These are phyloP conservation scores for Seminavis robusta DNA, from an alignment of 108 stramenopile species.

Conservation along the genomic window DNA sequence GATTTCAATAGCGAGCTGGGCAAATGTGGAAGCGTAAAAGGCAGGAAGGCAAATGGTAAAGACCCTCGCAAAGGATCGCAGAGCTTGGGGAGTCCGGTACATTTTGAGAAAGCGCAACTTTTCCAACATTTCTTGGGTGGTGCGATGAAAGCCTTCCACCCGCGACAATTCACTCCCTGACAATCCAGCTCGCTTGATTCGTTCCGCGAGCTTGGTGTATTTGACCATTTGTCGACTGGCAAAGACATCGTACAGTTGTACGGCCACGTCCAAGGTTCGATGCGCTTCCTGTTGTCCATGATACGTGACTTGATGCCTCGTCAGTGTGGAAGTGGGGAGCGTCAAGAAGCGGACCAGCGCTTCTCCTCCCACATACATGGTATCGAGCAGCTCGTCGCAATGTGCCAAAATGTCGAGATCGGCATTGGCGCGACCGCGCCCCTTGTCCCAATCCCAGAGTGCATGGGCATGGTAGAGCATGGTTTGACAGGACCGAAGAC, in stretches of 20 bases:
- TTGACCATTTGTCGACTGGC: slow-evolving; percentile 23
- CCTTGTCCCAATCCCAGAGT: slow-evolving; percentile 51
- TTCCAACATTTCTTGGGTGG: slow-evolving; percentile 14
- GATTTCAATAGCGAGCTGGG: slow-evolving; percentile 40
- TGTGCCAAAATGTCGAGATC: slow-evolving; percentile 46
- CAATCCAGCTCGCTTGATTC: slow-evolving; percentile 12
- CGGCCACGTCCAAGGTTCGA: slow-evolving; percentile 34
- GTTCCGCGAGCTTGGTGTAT: slow-evolving; percentile 15
- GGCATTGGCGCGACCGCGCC: slow-evolving; percentile 23
- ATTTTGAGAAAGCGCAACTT: slow-evolving; percentile 12
- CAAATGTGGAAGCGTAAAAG: slow-evolving; percentile 52
- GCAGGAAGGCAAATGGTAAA: slow-evolving; percentile 52
- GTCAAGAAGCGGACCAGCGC: slow-evolving; percentile 48
- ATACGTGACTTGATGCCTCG: slow-evolving; percentile 40
- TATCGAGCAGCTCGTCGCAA: slow-evolving; percentile 37
- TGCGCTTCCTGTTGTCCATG: slow-evolving; percentile 35
- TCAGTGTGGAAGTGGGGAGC: slow-evolving; percentile 43
- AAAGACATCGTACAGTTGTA: slow-evolving; percentile 19
- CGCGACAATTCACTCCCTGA: slow-evolving; percentile 25
- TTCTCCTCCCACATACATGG: slow-evolving; percentile 47
- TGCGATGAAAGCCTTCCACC: slow-evolving; percentile 21
- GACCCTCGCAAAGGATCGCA: slow-evolving; percentile 56
- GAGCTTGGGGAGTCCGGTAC: slow-evolving; percentile 44
- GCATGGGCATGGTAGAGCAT: slow-evolving; percentile 46
- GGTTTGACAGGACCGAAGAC: slow-evolving; percentile 29